Evolutionary conservation across 1,284 basidiomycete species (phyloP).

Genomic region (Mycena citricolor): DNA sequence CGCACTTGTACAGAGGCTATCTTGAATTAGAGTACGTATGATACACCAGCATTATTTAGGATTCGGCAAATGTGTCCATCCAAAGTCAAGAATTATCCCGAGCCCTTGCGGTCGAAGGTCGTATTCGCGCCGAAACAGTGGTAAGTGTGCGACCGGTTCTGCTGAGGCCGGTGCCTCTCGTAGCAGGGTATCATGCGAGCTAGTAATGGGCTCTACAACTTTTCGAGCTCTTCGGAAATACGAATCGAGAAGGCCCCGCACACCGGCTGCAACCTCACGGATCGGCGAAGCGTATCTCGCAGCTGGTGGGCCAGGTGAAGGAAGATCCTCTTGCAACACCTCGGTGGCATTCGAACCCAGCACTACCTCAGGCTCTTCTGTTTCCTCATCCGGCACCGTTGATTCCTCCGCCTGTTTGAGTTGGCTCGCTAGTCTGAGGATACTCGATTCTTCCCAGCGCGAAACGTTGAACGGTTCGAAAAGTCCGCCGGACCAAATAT

Average conservation of each 20-base stretch:
- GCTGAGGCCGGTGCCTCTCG: constrained; percentile 2
- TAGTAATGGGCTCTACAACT: constrained; percentile 8
- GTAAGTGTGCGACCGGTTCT: constrained; percentile 19
- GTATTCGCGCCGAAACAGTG: constrained; percentile 53
- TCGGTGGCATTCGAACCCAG: background rate
- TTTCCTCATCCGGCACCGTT: constrained; percentile 29
- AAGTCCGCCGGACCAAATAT: constrained; percentile 54
- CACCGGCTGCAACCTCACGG: constrained; percentile 6
- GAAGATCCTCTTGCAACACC: constrained; percentile 2
- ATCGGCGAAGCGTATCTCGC: constrained; percentile 2
- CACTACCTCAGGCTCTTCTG: background rate
- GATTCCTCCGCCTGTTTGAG: constrained; percentile 42
- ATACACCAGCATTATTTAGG: too few species aligned
- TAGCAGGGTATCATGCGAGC: background rate
- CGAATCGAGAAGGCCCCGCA: constrained; percentile 15
- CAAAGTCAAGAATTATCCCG: constrained; percentile 67
- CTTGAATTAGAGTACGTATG: too few species aligned
- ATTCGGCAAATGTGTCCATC: constrained; percentile 61
- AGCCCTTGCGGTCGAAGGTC: constrained; percentile 73
- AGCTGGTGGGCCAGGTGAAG: constrained; percentile 6
- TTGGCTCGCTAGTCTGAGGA: constrained; percentile 47
- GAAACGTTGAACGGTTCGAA: constrained; percentile 75
- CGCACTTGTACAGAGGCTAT: too few species aligned
- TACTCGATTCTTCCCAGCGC: constrained; percentile 66
- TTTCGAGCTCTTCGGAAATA: constrained; percentile 10